Conservation (phyloP, 2,329 filamentous ascomycete genomes). For the Periconia sp. region DNA sequence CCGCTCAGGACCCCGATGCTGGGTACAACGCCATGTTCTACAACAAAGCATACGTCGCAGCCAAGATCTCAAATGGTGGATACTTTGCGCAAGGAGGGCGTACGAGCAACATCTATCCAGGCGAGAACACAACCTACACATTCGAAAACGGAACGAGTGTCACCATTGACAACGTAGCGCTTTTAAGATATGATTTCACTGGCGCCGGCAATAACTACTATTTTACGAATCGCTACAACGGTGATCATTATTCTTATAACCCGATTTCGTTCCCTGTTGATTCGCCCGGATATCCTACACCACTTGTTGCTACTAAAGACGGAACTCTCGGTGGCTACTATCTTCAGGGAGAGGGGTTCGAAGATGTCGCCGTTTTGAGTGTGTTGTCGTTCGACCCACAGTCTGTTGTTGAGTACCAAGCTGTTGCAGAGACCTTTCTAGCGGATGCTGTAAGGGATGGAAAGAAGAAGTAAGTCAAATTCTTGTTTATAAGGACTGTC, state of each 20-base stretch:
- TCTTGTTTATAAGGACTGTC: slow-evolving; percentile 47
- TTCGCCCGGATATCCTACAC: neutral
- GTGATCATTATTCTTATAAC: neutral
- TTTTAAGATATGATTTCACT: slow-evolving; percentile 1
- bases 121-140: slow-evolving; percentile 11
- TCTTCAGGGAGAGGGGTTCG: neutral
- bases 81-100: slow-evolving; percentile 9
- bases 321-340: slow-evolving; percentile 1
- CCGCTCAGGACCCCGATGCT: slow-evolving; percentile 36
- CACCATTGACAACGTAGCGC: slow-evolving; percentile 4
- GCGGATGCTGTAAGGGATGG: slow-evolving; percentile 45
- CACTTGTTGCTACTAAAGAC: neutral
- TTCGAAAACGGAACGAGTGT: slow-evolving; percentile 31
- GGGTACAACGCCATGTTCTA: slow-evolving; percentile 37
- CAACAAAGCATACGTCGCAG: slow-evolving; percentile 10
- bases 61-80: slow-evolving; percentile 8
- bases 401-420: neutral
- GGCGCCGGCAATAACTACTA: neutral
- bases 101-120: slow-evolving; percentile 18
- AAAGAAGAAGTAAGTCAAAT: slow-evolving; percentile 62
- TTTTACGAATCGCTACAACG: slow-evolving; percentile 1
- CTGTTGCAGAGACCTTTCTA: slow-evolving; percentile 40
- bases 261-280: neutral
- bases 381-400: neutral
- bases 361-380: neutral